Conservation (phyloP, 768 basidiomycete species). For the Lyophyllum decastes region DNA sequence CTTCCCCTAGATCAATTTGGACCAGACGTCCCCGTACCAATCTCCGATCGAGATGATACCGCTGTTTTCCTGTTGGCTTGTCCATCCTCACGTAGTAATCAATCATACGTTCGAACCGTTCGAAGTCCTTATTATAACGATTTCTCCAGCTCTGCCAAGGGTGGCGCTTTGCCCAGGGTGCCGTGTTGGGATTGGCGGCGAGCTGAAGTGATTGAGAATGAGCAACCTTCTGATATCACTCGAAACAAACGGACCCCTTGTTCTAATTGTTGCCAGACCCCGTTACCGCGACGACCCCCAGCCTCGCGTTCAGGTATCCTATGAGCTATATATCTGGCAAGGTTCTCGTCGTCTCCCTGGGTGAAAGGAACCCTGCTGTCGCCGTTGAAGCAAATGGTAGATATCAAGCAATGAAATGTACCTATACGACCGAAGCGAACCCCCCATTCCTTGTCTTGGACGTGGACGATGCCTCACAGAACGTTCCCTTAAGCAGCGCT, state of each 20-base stretch:
- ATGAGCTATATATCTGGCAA: constrained; percentile 38
- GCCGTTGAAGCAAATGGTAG: neutral
- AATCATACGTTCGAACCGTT: constrained; percentile 37
- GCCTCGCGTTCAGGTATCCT: constrained; percentile 31
- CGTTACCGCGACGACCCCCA: constrained; percentile 42
- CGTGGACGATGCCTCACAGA: constrained; percentile 7
- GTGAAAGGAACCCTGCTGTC: constrained; percentile 34
- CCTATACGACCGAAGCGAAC: constrained; percentile 2
- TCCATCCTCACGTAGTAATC: constrained; percentile 20
- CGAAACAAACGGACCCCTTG: constrained; percentile 23
- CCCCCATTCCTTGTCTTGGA: constrained; percentile 19
- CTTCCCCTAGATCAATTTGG: neutral
- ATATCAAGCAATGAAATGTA: neutral
- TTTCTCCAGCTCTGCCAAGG: constrained; percentile 48
- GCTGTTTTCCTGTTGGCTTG: constrained; percentile 27
- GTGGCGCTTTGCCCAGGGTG: constrained; percentile 43
- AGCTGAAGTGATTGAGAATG: neutral
- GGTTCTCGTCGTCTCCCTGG: constrained; percentile 34
- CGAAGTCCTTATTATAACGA: constrained; percentile 42
- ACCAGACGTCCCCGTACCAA: neutral
- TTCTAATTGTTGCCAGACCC: constrained; percentile 33
- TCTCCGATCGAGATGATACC: constrained; percentile 25
- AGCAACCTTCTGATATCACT: no score
- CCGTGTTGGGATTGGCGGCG: constrained; percentile 5
- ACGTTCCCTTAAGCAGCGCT: constrained; percentile 14